These are phyloP conservation scores for Talaromyces trachyspermus DNA, from an alignment of 495 filamentous ascomycete species.

Conservation along the genomic window DNA sequence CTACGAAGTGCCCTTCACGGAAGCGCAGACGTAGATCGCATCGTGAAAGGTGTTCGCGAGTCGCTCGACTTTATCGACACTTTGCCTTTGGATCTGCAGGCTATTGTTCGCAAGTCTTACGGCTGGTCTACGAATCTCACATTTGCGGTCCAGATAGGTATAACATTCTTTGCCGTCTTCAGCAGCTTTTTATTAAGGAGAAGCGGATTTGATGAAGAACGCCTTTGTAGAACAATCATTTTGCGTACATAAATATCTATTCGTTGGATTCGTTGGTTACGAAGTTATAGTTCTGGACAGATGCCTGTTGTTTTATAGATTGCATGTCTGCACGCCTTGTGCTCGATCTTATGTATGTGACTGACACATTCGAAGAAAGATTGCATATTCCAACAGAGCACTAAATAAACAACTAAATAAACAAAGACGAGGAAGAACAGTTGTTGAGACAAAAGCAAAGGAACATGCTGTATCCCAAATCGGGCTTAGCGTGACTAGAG, in stretches of 20 bases:
- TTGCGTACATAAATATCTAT: neutral
- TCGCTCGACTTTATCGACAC: slow-evolving; percentile 64
- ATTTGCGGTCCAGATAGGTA: slow-evolving; percentile 35
- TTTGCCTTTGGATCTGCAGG: slow-evolving; percentile 53
- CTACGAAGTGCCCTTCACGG: slow-evolving; percentile 46
- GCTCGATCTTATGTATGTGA: no score
- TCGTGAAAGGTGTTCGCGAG: slow-evolving; percentile 65
- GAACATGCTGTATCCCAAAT: no score
- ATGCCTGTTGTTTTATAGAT: neutral
- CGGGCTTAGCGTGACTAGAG: no score
- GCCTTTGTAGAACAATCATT: no score
- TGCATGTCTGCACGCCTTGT: no score
- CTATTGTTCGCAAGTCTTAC: slow-evolving; percentile 65
- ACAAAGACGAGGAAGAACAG: no score
- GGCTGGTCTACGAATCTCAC: slow-evolving; percentile 43
- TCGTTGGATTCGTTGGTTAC: neutral
- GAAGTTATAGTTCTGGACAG: neutral
- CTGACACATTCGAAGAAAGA: no score
- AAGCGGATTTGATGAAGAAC: slow-evolving; percentile 24
- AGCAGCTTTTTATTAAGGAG: slow-evolving; percentile 40
- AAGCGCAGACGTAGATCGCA: slow-evolving; percentile 56
- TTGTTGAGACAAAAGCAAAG: no score
- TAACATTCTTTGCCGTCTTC: slow-evolving; percentile 40
- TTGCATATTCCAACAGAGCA: neutral
- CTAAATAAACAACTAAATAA: neutral